Conservation (phyloP, 73 alveolate genomes). For the Durusdinium trenchii region DNA sequence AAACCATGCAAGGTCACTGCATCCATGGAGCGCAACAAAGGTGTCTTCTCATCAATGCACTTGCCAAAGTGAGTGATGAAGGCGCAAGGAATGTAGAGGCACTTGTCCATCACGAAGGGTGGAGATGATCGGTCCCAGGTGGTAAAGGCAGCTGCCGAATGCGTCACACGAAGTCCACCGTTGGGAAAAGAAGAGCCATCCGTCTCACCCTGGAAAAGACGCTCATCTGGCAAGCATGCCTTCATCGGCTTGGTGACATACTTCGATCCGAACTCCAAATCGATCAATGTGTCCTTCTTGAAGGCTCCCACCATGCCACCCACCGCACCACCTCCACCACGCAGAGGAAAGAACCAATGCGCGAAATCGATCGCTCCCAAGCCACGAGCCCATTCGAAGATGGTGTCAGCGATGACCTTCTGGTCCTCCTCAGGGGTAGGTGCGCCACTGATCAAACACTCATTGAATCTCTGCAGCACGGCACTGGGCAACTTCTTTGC, state of each 20-base stretch:
- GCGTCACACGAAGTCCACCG: slow-evolving; percentile 93
- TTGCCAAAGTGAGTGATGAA: slow-evolving; percentile 57
- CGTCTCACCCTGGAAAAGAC: slow-evolving; percentile 85
- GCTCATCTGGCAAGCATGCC: slow-evolving; percentile 90
- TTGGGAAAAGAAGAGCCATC: slow-evolving; percentile 84
- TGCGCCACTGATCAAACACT: slow-evolving; percentile 63
- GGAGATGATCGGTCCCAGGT: slow-evolving; percentile 73
- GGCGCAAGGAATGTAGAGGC: slow-evolving; percentile 82
- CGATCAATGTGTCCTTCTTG: slow-evolving; percentile 78
- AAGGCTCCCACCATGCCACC: slow-evolving; percentile 91
- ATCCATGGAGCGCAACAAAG: slow-evolving; percentile 74
- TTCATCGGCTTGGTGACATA: slow-evolving; percentile 65
- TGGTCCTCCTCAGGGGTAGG: slow-evolving; percentile 64
- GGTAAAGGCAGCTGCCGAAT: slow-evolving; percentile 66
- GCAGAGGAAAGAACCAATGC: slow-evolving; percentile 90
- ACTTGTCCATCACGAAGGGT: slow-evolving; percentile 60
- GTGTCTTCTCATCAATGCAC: slow-evolving; percentile 93
- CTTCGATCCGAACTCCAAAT: slow-evolving; percentile 73
- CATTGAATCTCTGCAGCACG: slow-evolving; percentile 67
- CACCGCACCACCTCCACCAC: slow-evolving; percentile 95
- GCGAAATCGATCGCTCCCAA: slow-evolving; percentile 79
- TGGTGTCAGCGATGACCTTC: slow-evolving; percentile 65
- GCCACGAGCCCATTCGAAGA: slow-evolving; percentile 50
- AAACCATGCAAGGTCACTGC: slow-evolving; percentile 45
- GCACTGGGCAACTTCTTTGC: slow-evolving; percentile 73